Percentiles rank a stretch among this genome's conserved stretches.
phyloP scores from a whole-genome alignment of 2,329 filamentous ascomycete genomes.

The Scorias spongiosa region DNA sequence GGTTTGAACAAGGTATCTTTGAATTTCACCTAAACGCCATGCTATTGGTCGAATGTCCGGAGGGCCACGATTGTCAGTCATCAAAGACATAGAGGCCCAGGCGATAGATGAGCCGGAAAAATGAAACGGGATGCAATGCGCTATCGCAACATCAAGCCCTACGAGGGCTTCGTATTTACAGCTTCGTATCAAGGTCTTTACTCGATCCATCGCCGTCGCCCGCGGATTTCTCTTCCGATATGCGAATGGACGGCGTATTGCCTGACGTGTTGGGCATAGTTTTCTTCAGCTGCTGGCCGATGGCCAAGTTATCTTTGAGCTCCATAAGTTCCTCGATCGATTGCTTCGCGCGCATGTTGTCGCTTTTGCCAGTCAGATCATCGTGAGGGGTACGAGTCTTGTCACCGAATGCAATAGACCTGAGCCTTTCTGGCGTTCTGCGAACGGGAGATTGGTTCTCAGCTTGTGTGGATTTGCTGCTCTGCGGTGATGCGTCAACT shows the following conservation, averaged over 20 bases:
- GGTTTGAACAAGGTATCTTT: too few relatives aligned
- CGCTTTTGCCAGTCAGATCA: constrained; percentile 12
- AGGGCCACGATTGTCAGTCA: too few relatives aligned
- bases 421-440: constrained; percentile 6
- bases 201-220: too few relatives aligned
- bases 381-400: constrained; percentile 16
- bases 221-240: too few relatives aligned
- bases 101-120: too few relatives aligned
- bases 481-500: not conserved
- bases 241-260: not conserved
- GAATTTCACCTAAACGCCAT: too few relatives aligned
- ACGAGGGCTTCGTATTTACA: too few relatives aligned
- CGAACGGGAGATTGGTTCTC: not conserved
- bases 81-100: too few relatives aligned
- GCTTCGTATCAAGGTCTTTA: too few relatives aligned
- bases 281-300: not conserved
- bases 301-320: not conserved
- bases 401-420: constrained; percentile 4
- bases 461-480: not conserved
- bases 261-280: not conserved
- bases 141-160: too few relatives aligned
- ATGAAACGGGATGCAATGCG: too few relatives aligned
- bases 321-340: not conserved
- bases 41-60: too few relatives aligned
- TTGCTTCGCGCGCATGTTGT: not conserved